These are phyloP conservation scores for Penicillium malachiteum DNA, from an alignment of 495 filamentous ascomycete species.

Conservation along the genomic window DNA sequence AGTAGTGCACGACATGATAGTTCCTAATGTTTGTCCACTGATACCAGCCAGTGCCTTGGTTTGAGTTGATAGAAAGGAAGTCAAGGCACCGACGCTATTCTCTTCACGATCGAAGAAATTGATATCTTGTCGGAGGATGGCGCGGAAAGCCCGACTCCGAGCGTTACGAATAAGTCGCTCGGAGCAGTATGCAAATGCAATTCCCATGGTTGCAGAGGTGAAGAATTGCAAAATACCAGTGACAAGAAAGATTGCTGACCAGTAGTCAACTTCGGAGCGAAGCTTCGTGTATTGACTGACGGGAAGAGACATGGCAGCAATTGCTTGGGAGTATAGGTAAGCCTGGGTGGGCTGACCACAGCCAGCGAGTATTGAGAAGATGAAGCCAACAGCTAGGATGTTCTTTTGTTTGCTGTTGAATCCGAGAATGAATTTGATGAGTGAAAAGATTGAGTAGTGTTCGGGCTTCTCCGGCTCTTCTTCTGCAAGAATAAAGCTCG, in stretches of 20 bases:
- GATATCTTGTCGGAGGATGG: slow-evolving; percentile 91
- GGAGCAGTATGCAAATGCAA: slow-evolving; percentile 79
- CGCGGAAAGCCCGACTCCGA: slow-evolving; percentile 74
- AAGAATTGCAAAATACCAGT: slow-evolving; percentile 78
- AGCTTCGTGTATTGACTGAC: slow-evolving; percentile 46
- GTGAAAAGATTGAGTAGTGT: slow-evolving; percentile 75
- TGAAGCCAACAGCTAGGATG: slow-evolving; percentile 72
- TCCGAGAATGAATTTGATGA: slow-evolving; percentile 78
- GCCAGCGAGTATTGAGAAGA: slow-evolving; percentile 78
- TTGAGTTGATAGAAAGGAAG: slow-evolving; percentile 81
- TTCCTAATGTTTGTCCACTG: slow-evolving; percentile 77
- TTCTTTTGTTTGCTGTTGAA: slow-evolving; percentile 78
- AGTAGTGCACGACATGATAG: slow-evolving; percentile 70
- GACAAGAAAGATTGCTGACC: slow-evolving; percentile 93
- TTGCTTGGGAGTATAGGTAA: slow-evolving; percentile 87
- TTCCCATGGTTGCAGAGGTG: slow-evolving; percentile 64
- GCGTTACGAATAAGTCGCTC: slow-evolving; percentile 80
- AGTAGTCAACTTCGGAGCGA: slow-evolving; percentile 75
- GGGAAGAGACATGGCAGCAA: slow-evolving; percentile 62
- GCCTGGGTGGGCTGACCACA: slow-evolving; percentile 83
- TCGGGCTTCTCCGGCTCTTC: slow-evolving; percentile 42
- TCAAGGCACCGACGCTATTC: slow-evolving; percentile 81
- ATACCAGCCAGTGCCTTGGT: slow-evolving; percentile 83
- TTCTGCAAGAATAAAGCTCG: slow-evolving; percentile 64
- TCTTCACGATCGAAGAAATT: slow-evolving; percentile 83